phyloP scores from a whole-genome alignment of 345 rosid species.

The Lumnitzera littorea region DNA sequence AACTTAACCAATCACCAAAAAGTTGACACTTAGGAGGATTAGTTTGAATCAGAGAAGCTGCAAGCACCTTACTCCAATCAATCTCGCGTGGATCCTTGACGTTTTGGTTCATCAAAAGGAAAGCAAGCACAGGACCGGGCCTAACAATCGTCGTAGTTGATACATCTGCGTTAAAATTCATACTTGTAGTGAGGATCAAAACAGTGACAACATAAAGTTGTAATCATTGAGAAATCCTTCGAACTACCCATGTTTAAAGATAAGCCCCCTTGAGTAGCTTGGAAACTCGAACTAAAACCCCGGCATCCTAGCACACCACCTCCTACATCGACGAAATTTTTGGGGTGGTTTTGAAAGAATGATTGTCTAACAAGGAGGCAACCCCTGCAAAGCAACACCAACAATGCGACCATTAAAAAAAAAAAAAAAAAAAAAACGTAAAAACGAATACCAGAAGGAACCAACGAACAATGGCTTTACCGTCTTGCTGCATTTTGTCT shows the following conservation, averaged over 20 bases:
- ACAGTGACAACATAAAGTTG: not conserved
- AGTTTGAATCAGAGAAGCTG: not conserved
- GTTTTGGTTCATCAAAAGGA: slow-evolving; percentile 18
- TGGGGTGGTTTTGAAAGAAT: slow-evolving; percentile 19
- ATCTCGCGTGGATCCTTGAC: slow-evolving; percentile 5
- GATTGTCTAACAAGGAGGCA: slow-evolving; percentile 26
- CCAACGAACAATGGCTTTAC: not conserved
- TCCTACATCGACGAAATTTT: slow-evolving; percentile 11
- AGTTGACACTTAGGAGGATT: not conserved
- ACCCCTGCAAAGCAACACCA: slow-evolving; percentile 9
- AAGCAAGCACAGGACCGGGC: slow-evolving; percentile 24
- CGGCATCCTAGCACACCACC: slow-evolving; percentile 17
- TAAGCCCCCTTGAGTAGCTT: slow-evolving; percentile 18
- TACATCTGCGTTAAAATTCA: slow-evolving; percentile 11
- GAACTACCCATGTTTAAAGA: slow-evolving; percentile 21
- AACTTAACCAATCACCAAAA: not conserved
- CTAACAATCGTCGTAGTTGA: slow-evolving; percentile 24
- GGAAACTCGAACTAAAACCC: slow-evolving; percentile 25
- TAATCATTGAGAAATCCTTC: not conserved
- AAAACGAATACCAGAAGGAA: not conserved
- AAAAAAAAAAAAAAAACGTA: too few species aligned
- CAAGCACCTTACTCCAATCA: slow-evolving; percentile 19
- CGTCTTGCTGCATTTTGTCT: slow-evolving; percentile 15
- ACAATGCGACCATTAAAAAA: too few species aligned
- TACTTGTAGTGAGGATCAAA: not conserved